phyloP scores from a whole-genome alignment of 805 yeast genomes.

The Spathaspora hagerdaliae region DNA sequence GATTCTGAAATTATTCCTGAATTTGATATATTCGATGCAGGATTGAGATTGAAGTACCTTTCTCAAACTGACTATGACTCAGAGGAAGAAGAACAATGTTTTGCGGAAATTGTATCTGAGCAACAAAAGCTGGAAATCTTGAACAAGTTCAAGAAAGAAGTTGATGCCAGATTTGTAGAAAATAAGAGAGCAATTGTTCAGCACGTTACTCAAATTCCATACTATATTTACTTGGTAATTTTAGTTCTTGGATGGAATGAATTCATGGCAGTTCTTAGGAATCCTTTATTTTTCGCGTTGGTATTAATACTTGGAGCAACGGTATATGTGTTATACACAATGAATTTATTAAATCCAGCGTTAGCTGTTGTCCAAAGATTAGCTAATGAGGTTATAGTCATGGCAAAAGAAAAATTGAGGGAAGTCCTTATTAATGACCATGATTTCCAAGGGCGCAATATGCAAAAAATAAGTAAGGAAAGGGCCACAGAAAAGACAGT shows the following conservation, averaged over 20 bases:
- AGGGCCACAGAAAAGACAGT: neutral
- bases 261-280: slow-evolving; percentile 79
- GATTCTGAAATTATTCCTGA: slow-evolving; percentile 61
- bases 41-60: slow-evolving; percentile 15
- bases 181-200: slow-evolving; percentile 84
- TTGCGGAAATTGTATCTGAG: slow-evolving; percentile 55
- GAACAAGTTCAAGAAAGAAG: slow-evolving; percentile 63
- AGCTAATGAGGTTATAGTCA: slow-evolving; percentile 49
- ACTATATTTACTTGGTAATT: slow-evolving; percentile 71
- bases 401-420: slow-evolving; percentile 58
- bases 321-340: slow-evolving; percentile 60
- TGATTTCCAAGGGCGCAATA: slow-evolving; percentile 17
- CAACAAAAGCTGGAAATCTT: slow-evolving; percentile 54
- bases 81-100: slow-evolving; percentile 32
- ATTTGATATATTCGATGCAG: slow-evolving; percentile 36
- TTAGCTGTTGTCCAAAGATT: slow-evolving; percentile 54
- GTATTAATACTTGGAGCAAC: slow-evolving; percentile 56
- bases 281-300: slow-evolving; percentile 75
- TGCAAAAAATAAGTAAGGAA: slow-evolving; percentile 10
- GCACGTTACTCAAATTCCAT: slow-evolving; percentile 75
- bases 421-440: slow-evolving; percentile 55
- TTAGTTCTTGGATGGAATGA: slow-evolving; percentile 93
- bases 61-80: slow-evolving; percentile 20
- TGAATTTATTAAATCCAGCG: slow-evolving; percentile 77
- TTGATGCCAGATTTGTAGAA: slow-evolving; percentile 78